A percentile compares a stretch with the other conserved stretches of the same genome.
Evolutionary conservation across 805 yeast species (phyloP).

Genomic region (Candida tibetensis): DNA sequence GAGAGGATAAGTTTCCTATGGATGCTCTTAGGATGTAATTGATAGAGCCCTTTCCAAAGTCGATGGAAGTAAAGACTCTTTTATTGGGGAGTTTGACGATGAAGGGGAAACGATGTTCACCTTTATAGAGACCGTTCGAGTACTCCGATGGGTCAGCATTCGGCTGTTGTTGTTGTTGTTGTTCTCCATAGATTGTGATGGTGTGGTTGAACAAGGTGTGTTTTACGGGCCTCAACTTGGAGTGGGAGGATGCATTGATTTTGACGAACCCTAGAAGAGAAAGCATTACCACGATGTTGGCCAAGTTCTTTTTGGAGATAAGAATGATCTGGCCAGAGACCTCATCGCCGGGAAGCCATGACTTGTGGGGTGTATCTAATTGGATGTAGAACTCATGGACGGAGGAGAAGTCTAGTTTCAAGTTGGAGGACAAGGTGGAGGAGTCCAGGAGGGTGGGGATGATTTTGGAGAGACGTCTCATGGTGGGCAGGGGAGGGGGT

Average conservation of each 20-base stretch:
- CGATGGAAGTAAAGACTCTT: conserved; percentile 68
- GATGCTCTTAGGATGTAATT: conserved; percentile 60
- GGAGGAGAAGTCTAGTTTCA: conserved; percentile 37
- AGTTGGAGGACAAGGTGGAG: conserved; percentile 15
- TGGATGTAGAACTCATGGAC: conserved; percentile 66
- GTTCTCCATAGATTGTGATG: conserved; percentile 53
- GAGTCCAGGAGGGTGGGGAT: conserved; percentile 20
- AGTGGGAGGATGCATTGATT: conserved; percentile 50
- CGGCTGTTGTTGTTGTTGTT: conserved; percentile 3
- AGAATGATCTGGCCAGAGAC: conserved; percentile 63
- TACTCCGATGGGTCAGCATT: conserved; percentile 12
- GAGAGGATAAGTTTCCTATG: conserved; percentile 19
- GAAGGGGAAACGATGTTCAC: conserved; percentile 88
- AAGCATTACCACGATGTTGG: conserved; percentile 52
- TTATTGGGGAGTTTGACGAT: conserved; percentile 75
- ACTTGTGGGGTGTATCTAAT: conserved; percentile 70
- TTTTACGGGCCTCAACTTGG: conserved; percentile 52
- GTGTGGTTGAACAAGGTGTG: conserved; percentile 57
- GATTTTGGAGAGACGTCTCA: conserved; percentile 51
- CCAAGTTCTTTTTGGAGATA: conserved; percentile 52
- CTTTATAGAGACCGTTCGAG: conserved; percentile 59
- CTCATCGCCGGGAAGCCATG: conserved; percentile 78
- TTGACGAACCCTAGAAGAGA: conserved; percentile 57
- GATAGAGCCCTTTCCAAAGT: conserved; percentile 85
- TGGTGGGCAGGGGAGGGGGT: conserved; percentile 17